A percentile compares a stretch with the other conserved stretches of the same genome.
Evolutionary conservation across 371 early-diverging fungal genomes (phyloP).

Genomic region (Mucor mucedo): DNA sequence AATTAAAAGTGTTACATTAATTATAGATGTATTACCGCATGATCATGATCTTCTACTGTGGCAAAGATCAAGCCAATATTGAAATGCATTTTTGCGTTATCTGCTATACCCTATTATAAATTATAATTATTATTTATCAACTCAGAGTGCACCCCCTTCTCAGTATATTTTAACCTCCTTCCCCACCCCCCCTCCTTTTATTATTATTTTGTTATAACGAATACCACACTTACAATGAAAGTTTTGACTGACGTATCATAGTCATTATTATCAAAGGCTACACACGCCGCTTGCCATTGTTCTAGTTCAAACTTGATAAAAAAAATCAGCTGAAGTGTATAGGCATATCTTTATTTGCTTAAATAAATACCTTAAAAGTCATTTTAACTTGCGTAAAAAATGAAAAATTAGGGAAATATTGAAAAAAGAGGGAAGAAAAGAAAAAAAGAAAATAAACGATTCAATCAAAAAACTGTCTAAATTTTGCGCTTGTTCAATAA

Average conservation of each 20-base stretch:
- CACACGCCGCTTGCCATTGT: constrained; percentile 56
- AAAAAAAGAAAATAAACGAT: not conserved
- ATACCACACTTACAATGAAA: constrained; percentile 45
- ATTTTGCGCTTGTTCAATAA: constrained; percentile 1
- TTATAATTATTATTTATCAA: not conserved
- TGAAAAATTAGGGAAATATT: constrained; percentile 9
- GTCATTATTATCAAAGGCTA: constrained; percentile 49
- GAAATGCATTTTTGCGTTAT: constrained; percentile 92
- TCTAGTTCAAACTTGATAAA: constrained; percentile 47
- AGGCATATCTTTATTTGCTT: not conserved
- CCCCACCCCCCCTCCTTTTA: constrained; percentile 2
- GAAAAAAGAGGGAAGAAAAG: not conserved
- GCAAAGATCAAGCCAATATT: constrained; percentile 89
- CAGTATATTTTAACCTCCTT: not conserved
- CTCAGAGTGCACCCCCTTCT: not conserved
- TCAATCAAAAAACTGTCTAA: not conserved
- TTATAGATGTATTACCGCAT: constrained; percentile 68
- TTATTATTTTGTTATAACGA: not conserved
- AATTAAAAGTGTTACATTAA: constrained; percentile 5
- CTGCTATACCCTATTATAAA: constrained; percentile 77
- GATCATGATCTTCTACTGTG: constrained; percentile 74
- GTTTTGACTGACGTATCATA: constrained; percentile 43
- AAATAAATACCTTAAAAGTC: constrained; percentile 21
- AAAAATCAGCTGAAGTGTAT: not conserved
- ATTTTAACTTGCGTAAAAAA: constrained; percentile 6